Percentiles rank a stretch among this genome's conserved stretches.
These are phyloP conservation scores for Rhynchosporium agropyri DNA, from an alignment of 2,329 filamentous ascomycete genomes.

Conservation along the genomic window DNA sequence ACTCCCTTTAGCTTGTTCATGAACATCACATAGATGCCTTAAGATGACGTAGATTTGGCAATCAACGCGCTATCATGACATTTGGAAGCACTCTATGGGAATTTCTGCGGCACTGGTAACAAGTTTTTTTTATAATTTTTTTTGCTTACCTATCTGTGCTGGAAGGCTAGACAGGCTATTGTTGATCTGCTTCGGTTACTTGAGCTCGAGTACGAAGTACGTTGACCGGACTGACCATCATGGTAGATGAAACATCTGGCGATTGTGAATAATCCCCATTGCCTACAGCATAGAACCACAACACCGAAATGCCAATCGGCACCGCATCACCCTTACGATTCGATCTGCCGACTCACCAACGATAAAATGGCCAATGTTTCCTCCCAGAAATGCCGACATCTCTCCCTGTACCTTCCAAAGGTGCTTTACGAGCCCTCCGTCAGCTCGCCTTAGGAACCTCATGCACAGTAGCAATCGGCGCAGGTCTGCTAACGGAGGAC, in stretches of 20 bases:
- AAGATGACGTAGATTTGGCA: too few species aligned
- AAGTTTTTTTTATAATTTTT: too few species aligned
- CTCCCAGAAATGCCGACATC: constrained; percentile 42
- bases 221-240: too few species aligned
- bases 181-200: too few species aligned
- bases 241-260: too few species aligned
- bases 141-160: too few species aligned
- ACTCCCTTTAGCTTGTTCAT: not conserved
- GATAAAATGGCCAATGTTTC: constrained; percentile 32
- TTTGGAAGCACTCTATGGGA: not conserved
- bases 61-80: not conserved
- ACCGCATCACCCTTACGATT: not conserved
- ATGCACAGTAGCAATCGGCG: constrained; percentile 52
- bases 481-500: constrained; percentile 55
- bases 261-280: not conserved
- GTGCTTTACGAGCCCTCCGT: constrained; percentile 57
- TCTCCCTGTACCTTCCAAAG: constrained; percentile 56
- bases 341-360: not conserved
- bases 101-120: too few species aligned
- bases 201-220: too few species aligned
- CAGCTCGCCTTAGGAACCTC: constrained; percentile 59
- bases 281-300: not conserved
- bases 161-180: too few species aligned
- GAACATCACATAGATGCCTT: too few species aligned
- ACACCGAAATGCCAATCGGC: not conserved